Evolutionary conservation across 345 rosid species (phyloP).

Genomic region (Sonneratia alba): DNA sequence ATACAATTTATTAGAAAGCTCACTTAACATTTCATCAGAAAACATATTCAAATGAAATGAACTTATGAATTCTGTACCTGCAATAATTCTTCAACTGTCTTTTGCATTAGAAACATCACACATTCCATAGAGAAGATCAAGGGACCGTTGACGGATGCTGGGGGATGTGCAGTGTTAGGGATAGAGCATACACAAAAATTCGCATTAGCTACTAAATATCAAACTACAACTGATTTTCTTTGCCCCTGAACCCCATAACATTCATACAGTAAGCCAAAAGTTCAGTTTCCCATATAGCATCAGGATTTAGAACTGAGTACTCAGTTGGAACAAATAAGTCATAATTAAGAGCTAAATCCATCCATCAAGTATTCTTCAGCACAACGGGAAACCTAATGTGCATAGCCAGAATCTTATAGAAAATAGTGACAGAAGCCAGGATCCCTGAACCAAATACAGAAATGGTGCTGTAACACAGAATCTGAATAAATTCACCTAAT

Average conservation of each 20-base stretch:
- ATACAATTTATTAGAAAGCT: not conserved
- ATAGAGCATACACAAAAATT: not conserved
- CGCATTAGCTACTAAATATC: not conserved
- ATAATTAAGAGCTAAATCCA: not conserved
- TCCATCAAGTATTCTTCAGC: not conserved
- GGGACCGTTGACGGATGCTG: slow-evolving; percentile 99
- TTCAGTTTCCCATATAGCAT: not conserved
- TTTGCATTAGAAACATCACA: slow-evolving; percentile 98
- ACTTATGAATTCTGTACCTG: slow-evolving; percentile 41
- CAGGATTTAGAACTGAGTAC: not conserved
- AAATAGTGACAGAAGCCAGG: not conserved
- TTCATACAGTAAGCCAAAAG: not conserved
- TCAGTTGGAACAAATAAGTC: not conserved
- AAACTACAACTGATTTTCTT: not conserved
- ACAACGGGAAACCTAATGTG: not conserved
- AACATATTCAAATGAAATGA: not conserved
- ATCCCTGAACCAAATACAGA: not conserved
- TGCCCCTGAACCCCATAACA: not conserved
- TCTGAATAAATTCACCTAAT: slow-evolving; percentile 46
- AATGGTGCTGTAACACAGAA: slow-evolving; percentile 1
- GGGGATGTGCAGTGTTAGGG: slow-evolving; percentile 3
- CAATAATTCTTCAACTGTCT: slow-evolving; percentile 95
- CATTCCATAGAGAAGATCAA: slow-evolving; percentile 97
- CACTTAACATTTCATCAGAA: not conserved
- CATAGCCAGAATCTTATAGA: no score